Base-by-base conservation (phyloP, 208 protist genomes). In the Acanthamoeba pearcei region DNA sequence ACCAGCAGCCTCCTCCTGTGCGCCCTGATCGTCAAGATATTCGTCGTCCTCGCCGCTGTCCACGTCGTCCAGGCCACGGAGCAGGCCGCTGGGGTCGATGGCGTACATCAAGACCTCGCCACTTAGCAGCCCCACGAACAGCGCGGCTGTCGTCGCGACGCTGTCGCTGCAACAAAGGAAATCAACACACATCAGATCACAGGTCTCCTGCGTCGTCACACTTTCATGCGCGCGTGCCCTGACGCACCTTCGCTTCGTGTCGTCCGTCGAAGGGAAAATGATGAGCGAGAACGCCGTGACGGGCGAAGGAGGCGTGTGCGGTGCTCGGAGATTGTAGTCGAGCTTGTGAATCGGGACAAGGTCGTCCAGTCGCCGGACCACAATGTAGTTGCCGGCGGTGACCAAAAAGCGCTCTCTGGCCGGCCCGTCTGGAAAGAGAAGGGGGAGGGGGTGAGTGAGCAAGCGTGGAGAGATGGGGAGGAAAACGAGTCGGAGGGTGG, bases 81-180 rank as follows among this genome's bases (percentile, higher is more conserved):
- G 83, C 51, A 90, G 19, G 6, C 55, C 12, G 83, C 83, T 90
- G 29, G n/a, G 83, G 24, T 90, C 83, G 35, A 90, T 22, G 22
- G 83, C 83, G 60, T 90, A 90, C 29, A 68, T n/a, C 29, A 90
- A 22, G n/a, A 90, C 9, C 51, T 90, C 83, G 55, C 83, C 83
- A 53, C 83, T 90, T 17, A 68, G 83, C 13, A 90, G 55, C 9
- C 83, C 83, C 32, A 66, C 83, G 12, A 90, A 90, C 55, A 90
- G 24, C 42, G 42, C 83, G 5, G 51, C 83, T 0, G n/a, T 72
- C 9, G 74, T 83, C n/a, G 42, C n/a, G 19, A 53, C 74, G 46
- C 27, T 83, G 22, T 83, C 74, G 24, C 74, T 83, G 74, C 42
- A 83, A 2, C 42, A 83, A 9, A 8, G 74, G 22, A 38, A 29